These are phyloP conservation scores for Brettanomyces anomalus DNA, from an alignment of 805 yeast genomes.

Conservation along the genomic window DNA sequence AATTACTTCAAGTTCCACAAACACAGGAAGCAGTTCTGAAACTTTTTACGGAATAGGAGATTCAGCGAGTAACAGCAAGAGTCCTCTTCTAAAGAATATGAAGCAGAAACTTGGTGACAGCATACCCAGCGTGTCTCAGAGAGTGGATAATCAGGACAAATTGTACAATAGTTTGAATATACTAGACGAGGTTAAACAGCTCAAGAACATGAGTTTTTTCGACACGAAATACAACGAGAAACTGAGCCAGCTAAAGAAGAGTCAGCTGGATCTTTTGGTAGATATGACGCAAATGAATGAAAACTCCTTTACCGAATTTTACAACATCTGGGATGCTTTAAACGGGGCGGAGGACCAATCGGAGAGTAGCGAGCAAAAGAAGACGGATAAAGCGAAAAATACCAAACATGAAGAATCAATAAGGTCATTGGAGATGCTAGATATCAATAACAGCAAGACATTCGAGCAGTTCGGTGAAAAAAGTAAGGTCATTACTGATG, in stretches of 20 bases:
- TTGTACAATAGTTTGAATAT: slow-evolving; percentile 86
- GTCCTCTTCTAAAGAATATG: not conserved
- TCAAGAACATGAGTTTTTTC: slow-evolving; percentile 45
- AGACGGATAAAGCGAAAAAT: not conserved
- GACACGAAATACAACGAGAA: slow-evolving; percentile 42
- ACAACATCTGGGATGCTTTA: slow-evolving; percentile 20
- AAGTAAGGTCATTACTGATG: slow-evolving; percentile 38
- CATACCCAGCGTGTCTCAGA: slow-evolving; percentile 46
- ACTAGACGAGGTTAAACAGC: slow-evolving; percentile 64
- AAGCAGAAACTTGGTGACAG: slow-evolving; percentile 27
- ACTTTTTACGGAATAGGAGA: no score
- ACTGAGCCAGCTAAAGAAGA: slow-evolving; percentile 40
- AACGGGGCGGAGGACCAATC: not conserved
- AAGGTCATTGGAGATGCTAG: slow-evolving; percentile 6
- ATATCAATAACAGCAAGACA: slow-evolving; percentile 32
- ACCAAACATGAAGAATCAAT: not conserved
- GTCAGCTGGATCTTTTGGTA: slow-evolving; percentile 43
- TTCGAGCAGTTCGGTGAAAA: slow-evolving; percentile 43
- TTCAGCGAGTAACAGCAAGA: no score
- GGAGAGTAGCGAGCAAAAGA: not conserved
- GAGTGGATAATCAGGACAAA: slow-evolving; percentile 60
- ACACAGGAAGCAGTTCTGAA: no score
- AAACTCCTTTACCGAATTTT: slow-evolving; percentile 21
- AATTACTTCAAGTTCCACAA: no score
- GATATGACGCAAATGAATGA: slow-evolving; percentile 29